A percentile compares a stretch with the other conserved stretches of the same genome.
Evolutionary conservation across 208 protist genomes (phyloP).

Genomic region (Entamoeba invadens): DNA sequence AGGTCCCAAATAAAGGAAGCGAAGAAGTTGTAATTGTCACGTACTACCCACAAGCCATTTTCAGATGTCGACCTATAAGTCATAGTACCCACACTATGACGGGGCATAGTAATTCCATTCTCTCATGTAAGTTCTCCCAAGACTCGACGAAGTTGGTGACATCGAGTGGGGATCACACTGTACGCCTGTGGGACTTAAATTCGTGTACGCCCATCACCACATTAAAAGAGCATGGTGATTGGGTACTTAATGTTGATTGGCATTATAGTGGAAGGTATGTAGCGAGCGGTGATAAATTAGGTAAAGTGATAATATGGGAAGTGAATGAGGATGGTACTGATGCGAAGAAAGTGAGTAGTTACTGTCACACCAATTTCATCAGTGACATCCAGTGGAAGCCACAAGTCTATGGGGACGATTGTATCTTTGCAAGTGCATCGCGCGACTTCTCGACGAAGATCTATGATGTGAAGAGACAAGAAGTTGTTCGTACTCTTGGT

Average conservation of each 20-base stretch:
- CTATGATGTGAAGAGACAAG: conserved; percentile 47
- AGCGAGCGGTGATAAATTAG: conserved; percentile 69
- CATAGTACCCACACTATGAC: conserved; percentile 63
- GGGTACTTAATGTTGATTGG: conserved; percentile 81
- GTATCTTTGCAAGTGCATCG: conserved; percentile 47
- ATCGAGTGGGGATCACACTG: conserved; percentile 74
- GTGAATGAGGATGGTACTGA: conserved; percentile 47
- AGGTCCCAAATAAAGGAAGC: background rate
- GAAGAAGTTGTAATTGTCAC: conserved; percentile 39
- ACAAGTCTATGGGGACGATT: conserved; percentile 40
- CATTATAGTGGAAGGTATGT: conserved; percentile 69
- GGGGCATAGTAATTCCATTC: conserved; percentile 71
- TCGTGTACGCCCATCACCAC: conserved; percentile 72
- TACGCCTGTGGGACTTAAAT: conserved; percentile 86
- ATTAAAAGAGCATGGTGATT: conserved; percentile 56
- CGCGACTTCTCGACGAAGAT: conserved; percentile 72
- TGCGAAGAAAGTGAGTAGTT: conserved; percentile 45
- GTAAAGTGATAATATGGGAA: conserved; percentile 68
- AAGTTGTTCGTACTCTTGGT: conserved; percentile 55
- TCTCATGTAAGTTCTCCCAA: conserved; percentile 71
- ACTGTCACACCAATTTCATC: conserved; percentile 69
- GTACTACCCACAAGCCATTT: conserved; percentile 81
- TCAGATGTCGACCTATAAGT: conserved; percentile 78
- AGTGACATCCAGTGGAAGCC: conserved; percentile 82
- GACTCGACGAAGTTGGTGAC: conserved; percentile 71